Conservation (phyloP, 2,329 filamentous ascomycete genomes). For the Hymenoscyphus infarciens region DNA sequence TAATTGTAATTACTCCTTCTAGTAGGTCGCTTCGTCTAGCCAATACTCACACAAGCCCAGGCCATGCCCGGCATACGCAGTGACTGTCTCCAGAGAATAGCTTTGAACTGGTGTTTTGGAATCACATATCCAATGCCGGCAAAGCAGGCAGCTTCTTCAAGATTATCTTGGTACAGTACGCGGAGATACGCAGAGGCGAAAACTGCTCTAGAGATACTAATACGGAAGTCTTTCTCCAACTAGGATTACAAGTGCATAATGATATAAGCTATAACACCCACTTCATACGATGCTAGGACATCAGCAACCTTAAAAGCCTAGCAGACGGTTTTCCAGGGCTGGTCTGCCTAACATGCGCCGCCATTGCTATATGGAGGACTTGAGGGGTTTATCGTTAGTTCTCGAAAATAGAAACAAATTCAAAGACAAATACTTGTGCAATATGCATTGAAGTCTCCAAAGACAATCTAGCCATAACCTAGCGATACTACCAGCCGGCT, state of each 20-base stretch:
- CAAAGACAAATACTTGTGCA: too few species aligned
- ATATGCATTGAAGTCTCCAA: too few species aligned
- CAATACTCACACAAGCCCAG: slow-evolving; percentile 13
- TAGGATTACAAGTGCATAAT: slow-evolving; percentile 10
- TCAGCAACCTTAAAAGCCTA: slow-evolving; percentile 2
- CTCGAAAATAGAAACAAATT: too few species aligned
- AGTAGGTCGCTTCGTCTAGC: slow-evolving; percentile 3
- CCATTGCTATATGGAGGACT: slow-evolving; percentile 13
- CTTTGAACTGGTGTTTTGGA: slow-evolving; percentile 4
- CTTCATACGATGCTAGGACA: slow-evolving; percentile 14
- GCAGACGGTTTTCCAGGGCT: slow-evolving; percentile 4
- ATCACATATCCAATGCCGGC: slow-evolving; percentile 10
- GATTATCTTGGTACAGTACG: slow-evolving; percentile 15
- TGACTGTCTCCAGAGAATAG: slow-evolving; percentile 14
- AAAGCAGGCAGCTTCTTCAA: slow-evolving; percentile 7
- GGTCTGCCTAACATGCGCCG: slow-evolving; percentile 2
- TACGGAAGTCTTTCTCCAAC: slow-evolving; percentile 13
- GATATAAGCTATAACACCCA: slow-evolving; percentile 11
- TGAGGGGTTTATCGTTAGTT: not conserved
- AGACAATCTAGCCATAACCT: too few species aligned
- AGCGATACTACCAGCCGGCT: too few species aligned
- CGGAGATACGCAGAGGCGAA: slow-evolving; percentile 14
- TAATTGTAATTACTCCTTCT: not conserved
- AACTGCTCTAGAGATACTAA: slow-evolving; percentile 9
- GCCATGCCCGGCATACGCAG: slow-evolving; percentile 13